These are phyloP conservation scores for Chiua sp. DNA, from an alignment of 1,284 basidiomycete species.

Conservation along the genomic window DNA sequence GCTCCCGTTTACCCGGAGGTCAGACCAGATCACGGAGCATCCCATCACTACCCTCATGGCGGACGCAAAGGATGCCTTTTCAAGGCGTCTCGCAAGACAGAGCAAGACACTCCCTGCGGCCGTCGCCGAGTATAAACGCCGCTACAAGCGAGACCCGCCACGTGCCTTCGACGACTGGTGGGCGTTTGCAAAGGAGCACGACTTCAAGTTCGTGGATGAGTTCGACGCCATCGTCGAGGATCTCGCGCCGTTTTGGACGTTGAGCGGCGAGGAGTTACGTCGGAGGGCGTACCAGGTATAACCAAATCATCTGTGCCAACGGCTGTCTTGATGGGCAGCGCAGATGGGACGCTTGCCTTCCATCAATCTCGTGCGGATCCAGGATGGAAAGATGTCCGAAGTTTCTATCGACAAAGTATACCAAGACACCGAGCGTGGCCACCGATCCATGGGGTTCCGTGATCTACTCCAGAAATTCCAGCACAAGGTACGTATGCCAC, in stretches of 20 bases:
- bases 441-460: slow-evolving; percentile 78
- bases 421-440: slow-evolving; percentile 72
- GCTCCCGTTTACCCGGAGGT: slow-evolving; percentile 18
- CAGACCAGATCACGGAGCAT: slow-evolving; percentile 50
- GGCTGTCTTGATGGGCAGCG: slow-evolving; percentile 5
- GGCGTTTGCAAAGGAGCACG: slow-evolving; percentile 75
- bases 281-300: slow-evolving; percentile 71
- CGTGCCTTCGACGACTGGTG: slow-evolving; percentile 92
- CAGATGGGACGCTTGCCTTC: slow-evolving; percentile 81
- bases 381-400: slow-evolving; percentile 65
- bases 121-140: slow-evolving; percentile 75
- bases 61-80: slow-evolving; percentile 73
- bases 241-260: slow-evolving; percentile 79
- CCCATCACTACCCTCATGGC: slow-evolving; percentile 86
- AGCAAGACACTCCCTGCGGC: slow-evolving; percentile 79
- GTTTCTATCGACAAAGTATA: slow-evolving; percentile 67
- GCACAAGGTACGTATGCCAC: slow-evolving; percentile 52
- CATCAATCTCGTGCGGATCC: slow-evolving; percentile 84
- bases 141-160: slow-evolving; percentile 84
- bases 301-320: neutral
- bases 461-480: slow-evolving; percentile 78
- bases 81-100: slow-evolving; percentile 70
- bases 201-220: slow-evolving; percentile 87
- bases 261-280: slow-evolving; percentile 77
- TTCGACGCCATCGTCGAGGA: slow-evolving; percentile 86